Evolutionary conservation across 495 filamentous ascomycete genomes (phyloP).

Genomic region (Trichoderma erinaceum): DNA sequence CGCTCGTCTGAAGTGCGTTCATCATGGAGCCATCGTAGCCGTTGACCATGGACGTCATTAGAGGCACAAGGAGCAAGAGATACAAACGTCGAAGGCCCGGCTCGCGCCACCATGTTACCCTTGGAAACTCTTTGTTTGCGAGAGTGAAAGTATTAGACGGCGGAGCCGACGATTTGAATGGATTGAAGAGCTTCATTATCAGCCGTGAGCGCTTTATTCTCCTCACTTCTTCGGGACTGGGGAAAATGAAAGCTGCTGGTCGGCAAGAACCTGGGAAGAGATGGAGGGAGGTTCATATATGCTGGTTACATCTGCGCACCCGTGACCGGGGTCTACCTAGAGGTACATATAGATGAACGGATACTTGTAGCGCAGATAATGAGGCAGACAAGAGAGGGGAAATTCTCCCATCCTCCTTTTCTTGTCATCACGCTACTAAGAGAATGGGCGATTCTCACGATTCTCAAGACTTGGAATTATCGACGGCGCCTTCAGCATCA

Average conservation of each 20-base stretch:
- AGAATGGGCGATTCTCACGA: neutral
- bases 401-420: neutral
- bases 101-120: constrained; percentile 47
- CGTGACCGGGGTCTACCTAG: neutral
- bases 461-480: neutral
- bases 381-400: neutral
- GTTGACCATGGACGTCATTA: constrained; percentile 56
- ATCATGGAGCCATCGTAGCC: constrained; percentile 56
- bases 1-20: constrained; percentile 1
- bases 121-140: neutral
- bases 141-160: neutral
- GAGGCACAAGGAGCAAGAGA: constrained; percentile 51
- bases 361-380: neutral
- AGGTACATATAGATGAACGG: neutral
- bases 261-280: neutral
- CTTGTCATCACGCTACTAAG: neutral
- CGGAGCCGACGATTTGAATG: neutral
- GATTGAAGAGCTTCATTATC: neutral
- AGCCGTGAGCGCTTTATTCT: neutral
- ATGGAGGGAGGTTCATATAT: neutral
- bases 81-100: constrained; percentile 57
- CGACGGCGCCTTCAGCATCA: neutral
- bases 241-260: neutral
- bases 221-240: neutral
- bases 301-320: neutral